These are phyloP conservation scores for Terana coerulea DNA, from an alignment of 768 basidiomycete species.

Conservation along the genomic window DNA sequence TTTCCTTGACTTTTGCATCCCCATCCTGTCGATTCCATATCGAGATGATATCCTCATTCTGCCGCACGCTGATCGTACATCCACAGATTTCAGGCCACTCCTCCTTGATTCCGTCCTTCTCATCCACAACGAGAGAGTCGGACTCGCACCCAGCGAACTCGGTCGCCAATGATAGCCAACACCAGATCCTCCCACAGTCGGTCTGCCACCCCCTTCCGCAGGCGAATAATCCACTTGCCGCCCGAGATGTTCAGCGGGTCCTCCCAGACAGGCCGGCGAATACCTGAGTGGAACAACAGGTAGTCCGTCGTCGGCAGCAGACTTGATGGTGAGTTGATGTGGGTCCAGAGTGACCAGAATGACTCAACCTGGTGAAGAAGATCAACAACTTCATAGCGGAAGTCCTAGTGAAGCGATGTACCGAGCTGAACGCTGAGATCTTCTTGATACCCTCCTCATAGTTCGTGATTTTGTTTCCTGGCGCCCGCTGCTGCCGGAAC, in stretches of 20 bases:
- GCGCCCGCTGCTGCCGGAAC: constrained; percentile 87
- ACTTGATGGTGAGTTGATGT: constrained; percentile 80
- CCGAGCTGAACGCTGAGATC: constrained; percentile 85
- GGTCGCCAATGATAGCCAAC: constrained; percentile 84
- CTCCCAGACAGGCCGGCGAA: constrained; percentile 94
- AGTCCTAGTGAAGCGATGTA: constrained; percentile 32
- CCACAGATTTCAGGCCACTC: constrained; percentile 88
- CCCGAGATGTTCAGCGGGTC: constrained; percentile 84
- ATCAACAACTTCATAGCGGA: background rate
- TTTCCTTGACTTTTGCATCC: constrained; percentile 72
- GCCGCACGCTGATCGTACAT: constrained; percentile 90
- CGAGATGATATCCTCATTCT: constrained; percentile 91
- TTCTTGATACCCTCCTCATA: constrained; percentile 96
- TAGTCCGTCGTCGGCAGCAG: constrained; percentile 91
- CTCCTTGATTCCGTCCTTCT: constrained; percentile 35
- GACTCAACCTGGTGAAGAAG: constrained; percentile 71
- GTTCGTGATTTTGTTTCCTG: constrained; percentile 84
- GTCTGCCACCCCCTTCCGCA: constrained; percentile 88
- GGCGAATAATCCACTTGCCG: constrained; percentile 93
- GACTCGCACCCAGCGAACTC: constrained; percentile 71
- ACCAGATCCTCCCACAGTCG: constrained; percentile 90
- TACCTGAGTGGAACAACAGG: constrained; percentile 81
- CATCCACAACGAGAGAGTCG: constrained; percentile 36
- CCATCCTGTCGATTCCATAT: constrained; percentile 87
- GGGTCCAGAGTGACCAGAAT: constrained; percentile 93